Percentiles rank a stretch among this genome's conserved stretches.
Evolutionary conservation across 495 filamentous ascomycete species (phyloP).

Genomic region (Trichoderma reesei): DNA sequence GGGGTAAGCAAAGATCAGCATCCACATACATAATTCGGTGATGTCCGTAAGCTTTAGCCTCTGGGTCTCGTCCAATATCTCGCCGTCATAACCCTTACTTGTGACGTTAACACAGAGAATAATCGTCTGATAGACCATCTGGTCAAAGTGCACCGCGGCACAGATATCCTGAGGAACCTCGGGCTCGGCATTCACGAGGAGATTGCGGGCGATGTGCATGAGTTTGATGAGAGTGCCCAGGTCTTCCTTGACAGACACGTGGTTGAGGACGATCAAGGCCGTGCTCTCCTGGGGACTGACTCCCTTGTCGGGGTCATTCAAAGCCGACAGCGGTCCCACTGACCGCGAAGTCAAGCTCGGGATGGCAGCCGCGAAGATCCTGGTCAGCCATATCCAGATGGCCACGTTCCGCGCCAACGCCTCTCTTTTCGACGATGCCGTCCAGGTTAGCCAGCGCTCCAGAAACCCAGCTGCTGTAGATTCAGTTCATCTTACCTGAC

Average conservation of each 20-base stretch:
- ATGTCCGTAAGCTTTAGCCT: constrained; percentile 42
- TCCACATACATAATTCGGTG: constrained; percentile 41
- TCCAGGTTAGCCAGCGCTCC: constrained; percentile 2
- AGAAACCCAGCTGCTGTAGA: background rate
- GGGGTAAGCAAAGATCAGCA: background rate
- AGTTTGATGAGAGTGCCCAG: constrained; percentile 77
- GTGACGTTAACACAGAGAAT: constrained; percentile 80
- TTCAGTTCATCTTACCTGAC: constrained; percentile 34
- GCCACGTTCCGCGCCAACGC: constrained; percentile 47
- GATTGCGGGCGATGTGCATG: constrained; percentile 74
- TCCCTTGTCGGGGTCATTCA: constrained; percentile 37
- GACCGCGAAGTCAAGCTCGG: constrained; percentile 28
- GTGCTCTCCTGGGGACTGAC: constrained; percentile 49
- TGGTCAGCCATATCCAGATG: constrained; percentile 58
- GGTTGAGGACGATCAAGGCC: constrained; percentile 70
- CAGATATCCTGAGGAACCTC: constrained; percentile 82
- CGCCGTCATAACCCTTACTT: constrained; percentile 80
- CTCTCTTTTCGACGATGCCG: constrained; percentile 38
- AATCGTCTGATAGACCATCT: constrained; percentile 72
- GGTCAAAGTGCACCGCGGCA: constrained; percentile 65
- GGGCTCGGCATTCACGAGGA: constrained; percentile 61
- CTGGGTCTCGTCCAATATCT: constrained; percentile 58
- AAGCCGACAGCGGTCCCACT: constrained; percentile 24
- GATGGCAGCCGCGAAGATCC: constrained; percentile 28
- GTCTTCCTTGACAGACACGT: constrained; percentile 64